Evolutionary conservation across 129 eudicot genomes (phyloP), one percentile per base, ranked within the genome.

Genomic region (Flaveria bidentis): DNA sequence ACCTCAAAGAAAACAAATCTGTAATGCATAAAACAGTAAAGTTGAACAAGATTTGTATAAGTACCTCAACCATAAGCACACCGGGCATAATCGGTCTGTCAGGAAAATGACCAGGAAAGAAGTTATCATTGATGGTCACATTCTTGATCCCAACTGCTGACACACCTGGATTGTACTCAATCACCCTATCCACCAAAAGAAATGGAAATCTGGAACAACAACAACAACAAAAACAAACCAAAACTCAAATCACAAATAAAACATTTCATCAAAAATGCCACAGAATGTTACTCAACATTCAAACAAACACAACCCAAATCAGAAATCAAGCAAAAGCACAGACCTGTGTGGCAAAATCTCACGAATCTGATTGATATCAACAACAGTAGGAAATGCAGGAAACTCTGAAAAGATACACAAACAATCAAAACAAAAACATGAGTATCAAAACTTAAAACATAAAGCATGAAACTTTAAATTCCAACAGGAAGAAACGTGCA

Each of bases 11-110:
- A 25, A 25, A 65, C 22, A 33, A 6, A 33, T 64, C 16, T 9
- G 44, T 18, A 3, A 51, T 16, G 47, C 55, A 61, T 39, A 47
- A 26, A 71, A 63, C 22, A 14, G 45, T 30, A 14, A 63, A 33
- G 2, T 2, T 15, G 10, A 28, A 30, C 69, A 63, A 63, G 69
- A 30, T 15, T 14, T 63, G 22, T 44, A 26, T 33, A 20, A 70
- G 76, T 86, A 94, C 98, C 97, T 94, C 97, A 80, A 94, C 90
- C 98, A 94, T 94, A 77, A 94, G 98, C 75, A 94, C 98, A 74
- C 98, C 98, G 5, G 98, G 97, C 97, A 94, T 91, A 36, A 94
- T 94, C 45, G 98, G 98, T 82, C 98, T 87, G 71, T 94, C 98
- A 7, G 98, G 98, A 67, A 94, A 94, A 85, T 94, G 98, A 9